phyloP scores from a whole-genome alignment of 352 stramenopile genomes.

The Pythium folliculosum region DNA sequence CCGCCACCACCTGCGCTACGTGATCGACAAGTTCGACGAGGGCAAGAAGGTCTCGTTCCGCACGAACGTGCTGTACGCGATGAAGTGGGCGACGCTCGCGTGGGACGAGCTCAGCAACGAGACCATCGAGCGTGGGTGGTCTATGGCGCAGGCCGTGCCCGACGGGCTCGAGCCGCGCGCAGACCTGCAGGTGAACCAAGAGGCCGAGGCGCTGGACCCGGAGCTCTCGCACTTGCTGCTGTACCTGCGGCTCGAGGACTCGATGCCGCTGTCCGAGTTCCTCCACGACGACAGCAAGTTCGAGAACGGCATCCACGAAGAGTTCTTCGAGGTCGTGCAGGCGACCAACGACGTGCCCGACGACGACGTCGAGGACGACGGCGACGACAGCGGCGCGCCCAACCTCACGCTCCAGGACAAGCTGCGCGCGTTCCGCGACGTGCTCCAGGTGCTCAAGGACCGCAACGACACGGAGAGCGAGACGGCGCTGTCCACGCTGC shows the following conservation, averaged over 20 bases:
- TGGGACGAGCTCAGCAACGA: conserved; percentile 77
- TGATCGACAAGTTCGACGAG: conserved; percentile 56
- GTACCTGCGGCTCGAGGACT: conserved; percentile 56
- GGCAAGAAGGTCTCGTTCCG: conserved; percentile 52
- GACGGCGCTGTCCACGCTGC: conserved; percentile 51
- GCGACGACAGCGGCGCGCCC: conserved; percentile 32
- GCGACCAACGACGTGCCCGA: conserved; percentile 63
- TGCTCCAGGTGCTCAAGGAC: conserved; percentile 74
- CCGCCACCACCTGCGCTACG: conserved; percentile 66
- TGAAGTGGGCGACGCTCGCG: conserved; percentile 72
- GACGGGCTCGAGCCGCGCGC: conserved; percentile 49
- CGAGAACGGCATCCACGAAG: conserved; percentile 75
- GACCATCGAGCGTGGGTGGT: conserved; percentile 69
- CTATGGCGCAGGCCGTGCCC: conserved; percentile 55
- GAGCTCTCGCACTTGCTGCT: conserved; percentile 71
- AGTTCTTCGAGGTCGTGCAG: conserved; percentile 84
- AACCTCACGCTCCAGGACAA: conserved; percentile 77
- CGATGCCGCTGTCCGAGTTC: conserved; percentile 66
- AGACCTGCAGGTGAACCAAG: conserved; percentile 58
- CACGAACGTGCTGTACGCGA: conserved; percentile 72
- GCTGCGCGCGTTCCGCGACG: conserved; percentile 76
- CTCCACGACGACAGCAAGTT: conserved; percentile 73
- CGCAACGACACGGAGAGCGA: conserved; percentile 61
- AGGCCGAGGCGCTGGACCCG: conserved; percentile 58
- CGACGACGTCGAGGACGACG: conserved; percentile 58